phyloP scores from a whole-genome alignment of 108 stramenopile species.

The Stephanodiscus triporus region DNA sequence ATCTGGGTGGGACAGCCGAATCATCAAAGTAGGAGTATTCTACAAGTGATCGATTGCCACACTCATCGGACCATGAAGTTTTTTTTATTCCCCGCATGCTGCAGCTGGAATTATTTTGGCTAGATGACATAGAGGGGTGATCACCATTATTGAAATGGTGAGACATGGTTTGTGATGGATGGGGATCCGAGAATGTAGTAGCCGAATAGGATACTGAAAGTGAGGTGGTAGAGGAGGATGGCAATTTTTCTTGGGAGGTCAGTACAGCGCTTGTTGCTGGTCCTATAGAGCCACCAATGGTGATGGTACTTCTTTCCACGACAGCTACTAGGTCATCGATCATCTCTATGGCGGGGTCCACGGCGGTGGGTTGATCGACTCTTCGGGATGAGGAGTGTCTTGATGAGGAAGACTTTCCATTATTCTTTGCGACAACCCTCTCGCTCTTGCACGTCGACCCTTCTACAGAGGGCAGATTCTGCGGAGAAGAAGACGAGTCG shows the following conservation, averaged over 20 bases:
- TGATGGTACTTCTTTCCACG: conserved; percentile 29
- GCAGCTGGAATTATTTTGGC: conserved; percentile 19
- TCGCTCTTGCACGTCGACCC: conserved; percentile 8
- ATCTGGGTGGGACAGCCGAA: conserved; percentile 40
- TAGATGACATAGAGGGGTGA: conserved; percentile 14
- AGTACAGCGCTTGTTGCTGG: conserved; percentile 18
- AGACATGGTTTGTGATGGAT: conserved; percentile 6
- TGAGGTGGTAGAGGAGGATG: conserved; percentile 7
- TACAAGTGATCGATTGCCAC: conserved; percentile 61
- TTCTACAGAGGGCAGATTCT: conserved; percentile 33
- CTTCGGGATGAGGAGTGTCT: not conserved
- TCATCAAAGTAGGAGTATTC: conserved; percentile 67
- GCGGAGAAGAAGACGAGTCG: conserved; percentile 12
- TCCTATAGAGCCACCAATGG: not conserved
- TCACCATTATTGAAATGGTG: conserved; percentile 8
- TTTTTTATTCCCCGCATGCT: conserved; percentile 44
- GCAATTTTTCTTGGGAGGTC: conserved; percentile 1
- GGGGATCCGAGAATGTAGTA: conserved; percentile 15
- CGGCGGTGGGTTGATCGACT: not conserved
- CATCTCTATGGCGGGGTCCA: conserved; percentile 26
- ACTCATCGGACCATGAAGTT: conserved; percentile 80
- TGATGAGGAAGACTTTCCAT: not conserved
- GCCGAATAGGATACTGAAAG: conserved; percentile 30
- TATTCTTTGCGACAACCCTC: not conserved
- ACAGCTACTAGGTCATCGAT: conserved; percentile 44